Base-by-base conservation (phyloP, 208 protist species). In the Novymonas esmeraldas region DNA sequence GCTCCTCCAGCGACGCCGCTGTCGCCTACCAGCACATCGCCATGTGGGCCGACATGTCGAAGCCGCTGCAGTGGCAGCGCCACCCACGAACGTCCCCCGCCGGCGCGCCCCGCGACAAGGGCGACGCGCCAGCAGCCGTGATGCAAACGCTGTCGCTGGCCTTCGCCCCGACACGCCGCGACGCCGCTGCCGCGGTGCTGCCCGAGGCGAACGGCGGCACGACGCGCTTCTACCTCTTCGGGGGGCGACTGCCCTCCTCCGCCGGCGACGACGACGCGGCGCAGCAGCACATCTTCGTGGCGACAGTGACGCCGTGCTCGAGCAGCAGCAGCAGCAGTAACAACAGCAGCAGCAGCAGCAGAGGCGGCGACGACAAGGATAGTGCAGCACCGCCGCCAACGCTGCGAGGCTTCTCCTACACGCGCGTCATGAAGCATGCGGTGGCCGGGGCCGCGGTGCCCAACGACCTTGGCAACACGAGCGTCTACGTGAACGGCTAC, bases 401-500 rank as follows among this genome's bases (percentile, higher is more conserved):
- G 34, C 11, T 66, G 33, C 22, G 55, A 26, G 60, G 60, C 33
- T 56, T 66, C 22, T 31, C 34, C 4, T 66, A 66, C 34, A 24
- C 45, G 26, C 60, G 60, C 36, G 48, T 66, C 34, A 66, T 55
- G 31, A 10, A 24, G 11, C 26, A 24, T 16, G 14, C 26, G 34
- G 44, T 22, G 6, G 44, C 11, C 18, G n/a, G 18, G 13, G 44
- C 14, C 44, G 18, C 11, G 6, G n/a, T 59, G 1, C 38, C 48
- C 7, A 68, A 68, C 20, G 16, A 59, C 7, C 2, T 59, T 24
- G 80, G 72, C 22, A 62, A 75, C 49, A 57, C 42, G 13, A 70
- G 59, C 33, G 62, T 76, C 16, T n/a, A 48, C 24, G 73, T 86
- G 13, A 74, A 81, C 54, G 76, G 81, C n/a, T 83, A 86, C 55